These are phyloP conservation scores for Annulohypoxylon bovei DNA, from an alignment of 495 filamentous ascomycete species.

Conservation along the genomic window DNA sequence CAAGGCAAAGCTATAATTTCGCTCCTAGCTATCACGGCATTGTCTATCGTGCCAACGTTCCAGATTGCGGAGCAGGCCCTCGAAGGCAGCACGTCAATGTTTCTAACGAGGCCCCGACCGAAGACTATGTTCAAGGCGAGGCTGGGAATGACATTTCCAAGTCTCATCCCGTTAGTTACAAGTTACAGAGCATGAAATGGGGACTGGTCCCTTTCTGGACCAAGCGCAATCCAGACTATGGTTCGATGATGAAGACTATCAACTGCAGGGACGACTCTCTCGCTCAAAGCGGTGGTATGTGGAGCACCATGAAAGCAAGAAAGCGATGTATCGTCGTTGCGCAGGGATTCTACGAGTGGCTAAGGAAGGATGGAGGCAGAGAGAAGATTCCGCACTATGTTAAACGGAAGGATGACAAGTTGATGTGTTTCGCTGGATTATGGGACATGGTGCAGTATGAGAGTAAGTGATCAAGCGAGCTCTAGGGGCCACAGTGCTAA, in stretches of 20 bases:
- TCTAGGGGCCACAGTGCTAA: neutral
- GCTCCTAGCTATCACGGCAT: slow-evolving; percentile 86
- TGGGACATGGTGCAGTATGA: slow-evolving; percentile 91
- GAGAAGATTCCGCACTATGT: slow-evolving; percentile 85
- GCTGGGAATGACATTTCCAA: slow-evolving; percentile 7
- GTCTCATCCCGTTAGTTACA: slow-evolving; percentile 66
- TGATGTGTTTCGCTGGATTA: slow-evolving; percentile 91
- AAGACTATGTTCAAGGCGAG: slow-evolving; percentile 28
- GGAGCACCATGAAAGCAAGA: slow-evolving; percentile 86
- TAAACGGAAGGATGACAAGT: slow-evolving; percentile 78
- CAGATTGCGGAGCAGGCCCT: slow-evolving; percentile 62
- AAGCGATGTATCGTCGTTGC: slow-evolving; percentile 89
- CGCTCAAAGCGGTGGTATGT: slow-evolving; percentile 79
- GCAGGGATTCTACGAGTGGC: slow-evolving; percentile 97
- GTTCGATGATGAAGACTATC: slow-evolving; percentile 83
- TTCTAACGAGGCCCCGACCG: slow-evolving; percentile 1
- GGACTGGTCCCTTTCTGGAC: slow-evolving; percentile 91
- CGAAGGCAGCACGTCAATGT: slow-evolving; percentile 33
- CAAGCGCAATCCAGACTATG: slow-evolving; percentile 79
- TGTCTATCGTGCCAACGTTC: slow-evolving; percentile 82
- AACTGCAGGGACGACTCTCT: slow-evolving; percentile 96
- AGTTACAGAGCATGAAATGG: slow-evolving; percentile 76
- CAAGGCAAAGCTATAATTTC: slow-evolving; percentile 89
- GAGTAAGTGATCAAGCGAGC: slow-evolving; percentile 54
- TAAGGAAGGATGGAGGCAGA: slow-evolving; percentile 80